Conservation (phyloP, 164 flowering plant species). For the Liriodendron chinense region DNA sequence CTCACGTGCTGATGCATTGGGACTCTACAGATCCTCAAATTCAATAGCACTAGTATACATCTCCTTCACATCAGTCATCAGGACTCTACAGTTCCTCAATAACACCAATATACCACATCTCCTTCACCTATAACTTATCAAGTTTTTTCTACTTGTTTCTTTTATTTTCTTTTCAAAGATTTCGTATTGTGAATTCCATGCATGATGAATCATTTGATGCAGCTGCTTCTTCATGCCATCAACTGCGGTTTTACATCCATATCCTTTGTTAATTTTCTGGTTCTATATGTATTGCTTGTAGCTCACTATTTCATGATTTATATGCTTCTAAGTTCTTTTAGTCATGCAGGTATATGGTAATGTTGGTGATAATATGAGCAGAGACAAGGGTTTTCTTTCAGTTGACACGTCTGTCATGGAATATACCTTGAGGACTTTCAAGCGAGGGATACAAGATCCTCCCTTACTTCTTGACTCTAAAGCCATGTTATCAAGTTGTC, state of each 20-base stretch:
- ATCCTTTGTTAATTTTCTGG: background rate
- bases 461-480: conserved; percentile 11
- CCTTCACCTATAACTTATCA: background rate
- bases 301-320: background rate
- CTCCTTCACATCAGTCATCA: background rate
- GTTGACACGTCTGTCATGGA: conserved; percentile 4
- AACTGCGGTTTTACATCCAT: background rate
- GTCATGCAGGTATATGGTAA: conserved; percentile 18
- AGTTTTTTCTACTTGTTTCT: background rate
- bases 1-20: background rate
- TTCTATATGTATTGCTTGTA: background rate
- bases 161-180: background rate
- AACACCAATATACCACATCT: background rate
- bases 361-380: conserved; percentile 11
- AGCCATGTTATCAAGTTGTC: conserved; percentile 6
- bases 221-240: background rate
- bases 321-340: background rate
- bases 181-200: background rate
- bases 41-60: background rate
- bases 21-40: background rate
- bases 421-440: conserved; percentile 4
- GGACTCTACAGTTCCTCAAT: background rate
- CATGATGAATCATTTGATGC: background rate
- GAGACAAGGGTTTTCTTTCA: conserved; percentile 13
- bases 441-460: conserved; percentile 3